phyloP scores from a whole-genome alignment of 2,329 filamentous ascomycete species.

The Fusarium chuoi region DNA sequence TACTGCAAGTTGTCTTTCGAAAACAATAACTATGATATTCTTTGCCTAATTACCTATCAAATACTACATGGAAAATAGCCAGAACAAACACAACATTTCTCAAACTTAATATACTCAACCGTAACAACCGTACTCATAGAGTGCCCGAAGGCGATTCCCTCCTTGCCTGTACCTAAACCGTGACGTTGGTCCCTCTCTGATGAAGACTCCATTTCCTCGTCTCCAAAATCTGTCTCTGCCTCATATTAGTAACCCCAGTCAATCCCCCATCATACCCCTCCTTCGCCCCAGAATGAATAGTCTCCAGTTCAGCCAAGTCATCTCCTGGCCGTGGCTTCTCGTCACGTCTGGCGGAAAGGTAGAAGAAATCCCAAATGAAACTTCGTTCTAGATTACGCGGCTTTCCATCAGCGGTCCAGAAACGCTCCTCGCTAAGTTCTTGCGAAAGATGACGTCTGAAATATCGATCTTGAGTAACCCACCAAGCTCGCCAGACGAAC shows the following conservation, averaged over 20 bases:
- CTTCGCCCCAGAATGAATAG: conserved; percentile 31
- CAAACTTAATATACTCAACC: not conserved
- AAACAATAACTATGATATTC: not conserved
- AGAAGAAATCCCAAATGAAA: conserved; percentile 58
- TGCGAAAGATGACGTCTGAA: conserved; percentile 57
- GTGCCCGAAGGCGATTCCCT: not conserved
- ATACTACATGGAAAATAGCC: not conserved
- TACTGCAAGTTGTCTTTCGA: not conserved
- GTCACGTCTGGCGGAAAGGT: conserved; percentile 50
- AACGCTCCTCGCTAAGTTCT: conserved; percentile 60
- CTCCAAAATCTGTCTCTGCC: conserved; percentile 40
- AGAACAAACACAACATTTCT: not conserved
- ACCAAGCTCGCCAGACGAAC: conserved; percentile 57
- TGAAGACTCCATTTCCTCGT: conserved; percentile 40
- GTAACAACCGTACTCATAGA: not conserved
- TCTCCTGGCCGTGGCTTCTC: conserved; percentile 37
- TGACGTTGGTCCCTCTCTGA: conserved; percentile 16
- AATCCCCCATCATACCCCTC: conserved; percentile 5
- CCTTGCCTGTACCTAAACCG: not conserved
- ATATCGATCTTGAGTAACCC: conserved; percentile 59
- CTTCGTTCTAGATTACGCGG: conserved; percentile 55
- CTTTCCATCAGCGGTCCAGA: conserved; percentile 58
- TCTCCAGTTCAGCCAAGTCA: conserved; percentile 35
- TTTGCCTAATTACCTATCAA: not conserved
- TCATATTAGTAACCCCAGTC: conserved; percentile 17